phyloP scores from a whole-genome alignment of 208 protist genomes.

The Acanthamoeba lugdunensis region DNA sequence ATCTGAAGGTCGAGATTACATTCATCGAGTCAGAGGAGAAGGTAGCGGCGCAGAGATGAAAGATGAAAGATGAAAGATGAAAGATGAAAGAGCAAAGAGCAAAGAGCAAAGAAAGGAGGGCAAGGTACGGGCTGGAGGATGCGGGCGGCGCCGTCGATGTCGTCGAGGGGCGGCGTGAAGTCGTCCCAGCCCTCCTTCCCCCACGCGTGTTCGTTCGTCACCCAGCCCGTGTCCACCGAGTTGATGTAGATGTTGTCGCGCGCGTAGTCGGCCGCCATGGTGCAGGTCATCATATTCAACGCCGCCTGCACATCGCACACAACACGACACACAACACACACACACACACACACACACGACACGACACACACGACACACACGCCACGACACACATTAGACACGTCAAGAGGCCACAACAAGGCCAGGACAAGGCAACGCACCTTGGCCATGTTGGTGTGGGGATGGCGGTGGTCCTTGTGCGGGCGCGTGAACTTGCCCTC shows the following conservation, averaged over 20 bases:
- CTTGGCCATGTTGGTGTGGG: slow-evolving; percentile 98
- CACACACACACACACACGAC: no score
- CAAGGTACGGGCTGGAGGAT: slow-evolving; percentile 93
- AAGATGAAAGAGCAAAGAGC: not conserved
- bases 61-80: no score
- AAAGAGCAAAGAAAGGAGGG: not conserved
- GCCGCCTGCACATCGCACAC: slow-evolving; percentile 81
- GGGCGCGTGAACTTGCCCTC: slow-evolving; percentile 91
- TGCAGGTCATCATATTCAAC: slow-evolving; percentile 98
- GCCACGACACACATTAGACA: no score
- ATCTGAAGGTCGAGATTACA: not conserved
- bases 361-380: no score
- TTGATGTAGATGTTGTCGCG: slow-evolving; percentile 94
- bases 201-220: slow-evolving; percentile 85
- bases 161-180: slow-evolving; percentile 90
- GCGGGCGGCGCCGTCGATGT: slow-evolving; percentile 95
- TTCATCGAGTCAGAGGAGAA: not conserved
- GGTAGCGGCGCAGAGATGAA: not conserved
- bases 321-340: no score
- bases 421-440: slow-evolving; percentile 59
- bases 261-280: slow-evolving; percentile 92
- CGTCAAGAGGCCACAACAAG: not conserved
- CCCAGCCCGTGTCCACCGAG: slow-evolving; percentile 96
- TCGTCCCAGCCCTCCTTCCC: slow-evolving; percentile 88
- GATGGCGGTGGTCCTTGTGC: slow-evolving; percentile 89